Evolutionary conservation across 768 basidiomycete genomes (phyloP).

Genomic region (Suillus brevipes): DNA sequence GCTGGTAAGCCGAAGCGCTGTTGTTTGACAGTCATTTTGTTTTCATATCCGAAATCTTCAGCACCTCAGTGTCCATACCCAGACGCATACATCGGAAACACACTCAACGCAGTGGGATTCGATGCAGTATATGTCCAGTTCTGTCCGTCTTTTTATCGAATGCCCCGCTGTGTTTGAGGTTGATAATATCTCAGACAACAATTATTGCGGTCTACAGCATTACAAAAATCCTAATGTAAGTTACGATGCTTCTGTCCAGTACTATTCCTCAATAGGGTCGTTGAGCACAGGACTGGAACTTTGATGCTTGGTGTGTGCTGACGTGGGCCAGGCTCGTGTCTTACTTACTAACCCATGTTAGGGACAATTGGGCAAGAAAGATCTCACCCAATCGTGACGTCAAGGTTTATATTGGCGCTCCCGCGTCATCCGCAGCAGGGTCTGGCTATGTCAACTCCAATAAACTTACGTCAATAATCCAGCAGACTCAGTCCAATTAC

Average conservation of each 20-base stretch:
- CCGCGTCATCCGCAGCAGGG: constrained; percentile 43
- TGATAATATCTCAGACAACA: constrained; percentile 3
- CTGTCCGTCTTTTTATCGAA: constrained; percentile 26
- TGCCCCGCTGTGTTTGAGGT: constrained; percentile 14
- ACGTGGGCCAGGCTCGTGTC: neutral
- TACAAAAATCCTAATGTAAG: neutral
- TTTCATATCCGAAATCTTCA: constrained; percentile 3
- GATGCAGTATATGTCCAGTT: constrained; percentile 55
- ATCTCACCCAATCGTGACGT: constrained; percentile 23
- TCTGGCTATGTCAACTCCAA: constrained; percentile 37
- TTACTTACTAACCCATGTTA: constrained; percentile 21
- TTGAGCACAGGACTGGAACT: constrained; percentile 42
- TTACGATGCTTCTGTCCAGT: constrained; percentile 3
- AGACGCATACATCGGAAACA: constrained; percentile 43
- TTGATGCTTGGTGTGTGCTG: constrained; percentile 29
- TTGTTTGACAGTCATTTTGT: neutral
- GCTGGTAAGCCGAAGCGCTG: constrained; percentile 29
- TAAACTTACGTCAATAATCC: constrained; percentile 35
- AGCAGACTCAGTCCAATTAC: constrained; percentile 36
- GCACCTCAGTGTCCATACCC: constrained; percentile 50
- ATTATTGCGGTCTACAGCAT: neutral
- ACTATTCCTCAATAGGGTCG: neutral
- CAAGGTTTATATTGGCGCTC: constrained; percentile 47
- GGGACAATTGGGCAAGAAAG: constrained; percentile 47
- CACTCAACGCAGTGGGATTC: constrained; percentile 43